Base-by-base conservation (phyloP, 352 stramenopile genomes). In the Elongisporangium prolatum region DNA sequence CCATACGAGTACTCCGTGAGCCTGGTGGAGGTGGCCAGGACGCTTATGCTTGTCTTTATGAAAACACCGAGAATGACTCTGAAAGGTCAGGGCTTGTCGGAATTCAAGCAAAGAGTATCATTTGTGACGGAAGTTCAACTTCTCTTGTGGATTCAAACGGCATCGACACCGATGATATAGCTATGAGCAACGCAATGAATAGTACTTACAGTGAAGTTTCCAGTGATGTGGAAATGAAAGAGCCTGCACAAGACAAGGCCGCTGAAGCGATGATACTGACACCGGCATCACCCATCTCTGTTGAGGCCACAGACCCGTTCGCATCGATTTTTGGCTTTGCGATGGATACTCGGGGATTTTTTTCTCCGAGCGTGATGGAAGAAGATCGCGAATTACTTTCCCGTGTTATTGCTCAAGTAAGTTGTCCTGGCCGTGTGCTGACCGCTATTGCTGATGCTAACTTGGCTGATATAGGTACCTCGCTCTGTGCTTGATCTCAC, bases 1-100 rank as follows among this genome's bases (percentile, higher is more conserved):
- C 21, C 37, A 50, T 82, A 25, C 73, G 73, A 38, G 60, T 82
- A 48, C 51, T 76, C 49, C 67, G 73, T 21, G 63, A 78, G 60
- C 64, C 74, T 51, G 69, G 71, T 40, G 72, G 72, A 60, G 67
- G 64, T n/a, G 67, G 69, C 5, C 48, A 54, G 20, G 50, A 53
- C 14, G 60, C 66, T 16, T 76, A 72, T n/a, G 53, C 38, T 3
- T 61, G 54, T 51, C 58, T 83, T 24, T 83, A 84, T 20, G 56
- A 58, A 48, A 50, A 13, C 16, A n/a, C 2, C 17, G 11, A 54
- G 3, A 21, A 40, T 2, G 22, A n/a, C 4, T 18, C 14, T 54
- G 21, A 2, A 50, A 25, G 14, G 11, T 16, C 10, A 61, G 17
- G 48, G 34, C 50, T 28, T 48, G 4, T 60, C 5, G 48, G 28